Evolutionary conservation across 148 eudicot species (phyloP).

Genomic region (Talinum fruticosum): DNA sequence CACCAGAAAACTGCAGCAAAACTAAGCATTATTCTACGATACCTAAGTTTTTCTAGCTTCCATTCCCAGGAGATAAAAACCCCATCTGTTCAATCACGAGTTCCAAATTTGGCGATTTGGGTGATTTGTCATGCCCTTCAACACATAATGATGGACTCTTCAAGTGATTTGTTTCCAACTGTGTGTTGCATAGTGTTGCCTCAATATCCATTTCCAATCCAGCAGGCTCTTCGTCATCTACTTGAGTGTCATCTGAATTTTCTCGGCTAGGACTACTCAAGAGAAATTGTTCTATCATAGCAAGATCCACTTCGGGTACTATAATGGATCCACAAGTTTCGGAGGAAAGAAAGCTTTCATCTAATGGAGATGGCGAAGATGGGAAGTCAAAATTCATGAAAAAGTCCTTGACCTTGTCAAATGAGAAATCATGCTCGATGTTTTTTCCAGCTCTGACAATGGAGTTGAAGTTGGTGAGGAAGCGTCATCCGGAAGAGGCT

Average conservation of each 20-base stretch:
- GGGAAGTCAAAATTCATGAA: constrained; percentile 44
- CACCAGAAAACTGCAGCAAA: background rate
- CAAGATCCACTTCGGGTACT: constrained; percentile 42
- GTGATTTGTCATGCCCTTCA: background rate
- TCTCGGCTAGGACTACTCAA: constrained; percentile 48
- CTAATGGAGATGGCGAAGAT: constrained; percentile 31
- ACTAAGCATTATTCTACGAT: background rate
- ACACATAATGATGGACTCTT: background rate
- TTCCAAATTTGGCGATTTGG: constrained; percentile 24
- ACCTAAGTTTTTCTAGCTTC: background rate
- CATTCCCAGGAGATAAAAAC: constrained; percentile 33
- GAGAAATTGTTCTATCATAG: constrained; percentile 52
- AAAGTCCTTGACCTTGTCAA: constrained; percentile 50
- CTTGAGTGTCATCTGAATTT: constrained; percentile 16
- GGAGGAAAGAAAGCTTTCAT: constrained; percentile 36
- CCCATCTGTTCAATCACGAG: constrained; percentile 42
- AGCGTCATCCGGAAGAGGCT: constrained; percentile 37
- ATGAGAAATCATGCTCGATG: constrained; percentile 38
- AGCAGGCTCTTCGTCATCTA: constrained; percentile 18
- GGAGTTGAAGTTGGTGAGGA: constrained; percentile 24
- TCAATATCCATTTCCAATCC: constrained; percentile 29
- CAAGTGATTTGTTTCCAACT: constrained; percentile 18
- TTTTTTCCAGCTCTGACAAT: constrained; percentile 26
- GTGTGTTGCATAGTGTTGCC: constrained; percentile 2
- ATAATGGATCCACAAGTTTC: constrained; percentile 35